Evolutionary conservation across 257 asterid species (phyloP), one percentile per base, ranked within the genome.

Genomic region (Leonotis leonurus): DNA sequence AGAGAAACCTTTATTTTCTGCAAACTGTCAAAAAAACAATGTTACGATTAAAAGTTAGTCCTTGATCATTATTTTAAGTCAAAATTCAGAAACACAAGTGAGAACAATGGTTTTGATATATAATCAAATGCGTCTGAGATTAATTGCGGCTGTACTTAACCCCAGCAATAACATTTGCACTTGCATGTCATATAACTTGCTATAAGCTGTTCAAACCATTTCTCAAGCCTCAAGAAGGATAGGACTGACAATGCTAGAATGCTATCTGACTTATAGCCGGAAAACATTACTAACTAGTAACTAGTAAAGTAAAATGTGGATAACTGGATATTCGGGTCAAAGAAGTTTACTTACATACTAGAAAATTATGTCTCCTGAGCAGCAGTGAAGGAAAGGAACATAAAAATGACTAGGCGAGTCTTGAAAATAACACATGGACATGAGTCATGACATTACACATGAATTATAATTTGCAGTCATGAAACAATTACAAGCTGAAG

Each of bases 1-100:
- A 89, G 81, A 30, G 85, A 79, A 61, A 77, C 79, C 74, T 78
- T 82, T 51, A 84, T 70, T 37, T 89, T 84, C 66, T 86, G 87
- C 89, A 89, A 81, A 77, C 97, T 89, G 85, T 43, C 50, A 60
- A 73, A 43, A 62, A 60, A 32, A 53, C 26, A 64, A 66, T 7
- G 54, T 14, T 41, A 49, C 45, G 24, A 37, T 52, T 8, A 37
- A 33, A 60, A 18, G 4, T 65, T 22, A 45, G 36, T 65, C 44
- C 24, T 9, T 26, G 8, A 64, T 64, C 43, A 17, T 39, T 51
- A 29, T 35, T 57, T 45, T 44, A 57, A 39, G 35, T 43, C 27
- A 24, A 48, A 53, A 14, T 27, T 33, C 56, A 50, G 60, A 44
- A 69, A 41, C 13, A 35, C 51, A 41, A 25, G 56, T 39, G 43